Percentiles rank a stretch among this genome's conserved stretches.
Evolutionary conservation across 345 rosid species (phyloP).

Genomic region (Bruguiera sexangula): DNA sequence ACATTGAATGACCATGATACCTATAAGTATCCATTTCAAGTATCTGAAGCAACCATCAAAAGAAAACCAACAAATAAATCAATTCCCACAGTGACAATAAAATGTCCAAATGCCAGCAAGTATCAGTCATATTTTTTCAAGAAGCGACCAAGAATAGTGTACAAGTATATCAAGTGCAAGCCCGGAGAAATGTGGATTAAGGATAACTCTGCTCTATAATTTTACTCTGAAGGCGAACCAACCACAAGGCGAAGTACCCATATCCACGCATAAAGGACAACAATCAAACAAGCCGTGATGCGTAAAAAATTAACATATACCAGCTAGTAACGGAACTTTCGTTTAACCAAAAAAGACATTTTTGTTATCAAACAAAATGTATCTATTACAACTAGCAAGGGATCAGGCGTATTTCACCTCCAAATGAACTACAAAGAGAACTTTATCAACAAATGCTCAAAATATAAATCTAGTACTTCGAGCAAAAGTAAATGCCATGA

Average conservation of each 20-base stretch:
- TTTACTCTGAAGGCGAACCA: too few species aligned
- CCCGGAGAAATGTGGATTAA: too few species aligned
- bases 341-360: not conserved
- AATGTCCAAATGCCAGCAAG: not conserved
- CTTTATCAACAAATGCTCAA: not conserved
- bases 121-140: not conserved
- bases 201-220: too few species aligned
- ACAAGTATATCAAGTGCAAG: too few species aligned
- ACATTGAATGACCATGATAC: constrained; percentile 99
- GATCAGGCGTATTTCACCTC: not conserved
- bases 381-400: not conserved
- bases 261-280: too few species aligned
- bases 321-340: not conserved
- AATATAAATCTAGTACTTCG: not conserved
- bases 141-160: too few species aligned
- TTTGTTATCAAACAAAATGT: not conserved
- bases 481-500: not conserved
- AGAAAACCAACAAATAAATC: not conserved
- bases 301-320: not conserved
- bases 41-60: constrained; percentile 46
- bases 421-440: not conserved
- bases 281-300: too few species aligned
- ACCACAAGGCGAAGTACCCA: too few species aligned
- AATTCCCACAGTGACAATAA: not conserved
- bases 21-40: constrained; percentile 99